Evolutionary conservation across 768 basidiomycete genomes (phyloP), one percentile per base, ranked within the genome.

Genomic region (Cantharellus cinnabarinus): DNA sequence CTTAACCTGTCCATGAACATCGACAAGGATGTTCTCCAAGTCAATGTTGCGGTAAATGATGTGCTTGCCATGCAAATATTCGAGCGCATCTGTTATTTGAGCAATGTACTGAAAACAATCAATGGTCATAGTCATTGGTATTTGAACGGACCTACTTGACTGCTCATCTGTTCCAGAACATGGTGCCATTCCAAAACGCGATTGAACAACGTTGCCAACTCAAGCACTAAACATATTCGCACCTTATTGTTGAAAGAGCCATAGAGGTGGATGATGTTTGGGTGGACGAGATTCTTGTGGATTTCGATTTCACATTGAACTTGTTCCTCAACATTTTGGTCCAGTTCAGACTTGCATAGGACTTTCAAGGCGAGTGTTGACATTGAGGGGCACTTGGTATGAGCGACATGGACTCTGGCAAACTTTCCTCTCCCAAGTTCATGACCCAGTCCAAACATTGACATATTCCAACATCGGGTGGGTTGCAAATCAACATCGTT

Each of bases 11-110:
- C 94, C 94, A 64, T 91, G 89, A 66, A 98, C 79, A 5, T 91
- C 93, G 7, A 98, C 74, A 40, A 99, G 76, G 55, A 99, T 71
- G 69, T 99, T 99, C 72, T 99, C 94, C 0, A 95, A 95, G 70
- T 99, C 98, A 73, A 99, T 99, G 66, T 99, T 94, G 40, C 95
- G 81, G 69, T 99, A 95, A 57, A 98, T 99, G 66, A 99, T 91
- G 66, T 98, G 93, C 67, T 98, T 99, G 57, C 76, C 73, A 68
- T 99, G 95, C 15, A 98, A 76, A 68, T 99, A 99, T 5, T 74
- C 74, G 51, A 99, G 73, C 2, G 94, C 95, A 69, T 98, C 94
- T 5, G 93, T 86, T 94, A 99, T 97, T 68, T 98, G 95, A 67
- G 89, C 85, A 64, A 97, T 84, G 69, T 99, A 99, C 68, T 90